phyloP scores from a whole-genome alignment of 192 early-diverging fungal species.

The Linnemannia hyalina region DNA sequence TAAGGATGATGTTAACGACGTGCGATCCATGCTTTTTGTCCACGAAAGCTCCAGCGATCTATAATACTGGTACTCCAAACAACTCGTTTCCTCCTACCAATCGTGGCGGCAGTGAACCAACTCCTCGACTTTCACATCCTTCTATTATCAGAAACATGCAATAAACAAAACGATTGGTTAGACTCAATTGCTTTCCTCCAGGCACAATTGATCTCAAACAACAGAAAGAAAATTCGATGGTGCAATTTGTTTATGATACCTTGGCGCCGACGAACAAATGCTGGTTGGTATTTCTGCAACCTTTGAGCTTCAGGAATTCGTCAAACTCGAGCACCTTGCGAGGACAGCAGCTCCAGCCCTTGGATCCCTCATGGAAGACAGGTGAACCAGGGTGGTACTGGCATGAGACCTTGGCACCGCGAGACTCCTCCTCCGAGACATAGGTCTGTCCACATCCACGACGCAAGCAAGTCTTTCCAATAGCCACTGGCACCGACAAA shows the following conservation, averaged over 20 bases:
- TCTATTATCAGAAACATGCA: constrained; percentile 16
- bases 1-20: not conserved
- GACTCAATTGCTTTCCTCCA: not conserved
- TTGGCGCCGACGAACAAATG: constrained; percentile 89
- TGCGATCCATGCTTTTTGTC: not conserved
- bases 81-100: constrained; percentile 61
- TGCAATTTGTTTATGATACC: constrained; percentile 11
- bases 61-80: not conserved
- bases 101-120: constrained; percentile 88
- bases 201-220: not conserved
- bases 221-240: not conserved
- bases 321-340: constrained; percentile 98
- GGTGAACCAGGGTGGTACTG: constrained; percentile 90
- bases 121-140: constrained; percentile 60
- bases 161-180: not conserved
- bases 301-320: constrained; percentile 95
- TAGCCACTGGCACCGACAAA: constrained; percentile 73
- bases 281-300: constrained; percentile 85
- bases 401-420: constrained; percentile 73
- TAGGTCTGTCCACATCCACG: constrained; percentile 80
- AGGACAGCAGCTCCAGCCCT: constrained; percentile 97
- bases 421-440: constrained; percentile 69
- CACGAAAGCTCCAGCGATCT: not conserved
- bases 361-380: constrained; percentile 98
- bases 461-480: constrained; percentile 88